phyloP scores from a whole-genome alignment of 768 basidiomycete species.

The Trametes coccinea region DNA sequence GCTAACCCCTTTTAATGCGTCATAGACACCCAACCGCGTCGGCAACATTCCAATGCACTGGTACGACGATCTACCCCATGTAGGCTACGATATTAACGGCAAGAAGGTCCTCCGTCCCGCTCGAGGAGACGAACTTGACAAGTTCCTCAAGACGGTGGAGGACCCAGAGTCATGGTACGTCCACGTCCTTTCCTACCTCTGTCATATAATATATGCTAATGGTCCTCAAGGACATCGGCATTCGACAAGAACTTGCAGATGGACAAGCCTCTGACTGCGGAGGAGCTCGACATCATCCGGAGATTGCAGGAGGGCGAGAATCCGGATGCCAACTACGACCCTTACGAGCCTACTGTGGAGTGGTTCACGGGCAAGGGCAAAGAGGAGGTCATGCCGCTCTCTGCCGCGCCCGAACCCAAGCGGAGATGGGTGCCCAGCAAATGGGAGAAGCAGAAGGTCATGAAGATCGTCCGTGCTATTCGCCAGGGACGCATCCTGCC shows the following conservation, averaged over 20 bases:
- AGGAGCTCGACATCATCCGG: slow-evolving; percentile 94
- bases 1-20: slow-evolving; percentile 13
- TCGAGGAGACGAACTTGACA: slow-evolving; percentile 95
- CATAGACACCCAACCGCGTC: slow-evolving; percentile 88
- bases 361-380: slow-evolving; percentile 98
- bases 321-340: slow-evolving; percentile 87
- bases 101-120: slow-evolving; percentile 93
- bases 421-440: slow-evolving; percentile 95
- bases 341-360: slow-evolving; percentile 90
- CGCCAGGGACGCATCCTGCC: slow-evolving; percentile 93
- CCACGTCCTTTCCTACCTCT: neutral
- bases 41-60: slow-evolving; percentile 96
- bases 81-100: slow-evolving; percentile 95
- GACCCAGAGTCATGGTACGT: slow-evolving; percentile 79
- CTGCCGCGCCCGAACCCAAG: slow-evolving; percentile 91
- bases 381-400: slow-evolving; percentile 92
- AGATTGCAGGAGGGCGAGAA: slow-evolving; percentile 89
- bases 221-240: slow-evolving; percentile 72
- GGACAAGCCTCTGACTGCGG: slow-evolving; percentile 82
- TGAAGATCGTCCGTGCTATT: slow-evolving; percentile 99
- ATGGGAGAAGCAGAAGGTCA: slow-evolving; percentile 99
- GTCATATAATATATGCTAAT: neutral
- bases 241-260: slow-evolving; percentile 86
- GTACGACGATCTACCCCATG: slow-evolving; percentile 99
- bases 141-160: slow-evolving; percentile 91